These are phyloP conservation scores for Tolypocladium amazonense DNA, from an alignment of 2,329 filamentous ascomycete species.

Conservation along the genomic window DNA sequence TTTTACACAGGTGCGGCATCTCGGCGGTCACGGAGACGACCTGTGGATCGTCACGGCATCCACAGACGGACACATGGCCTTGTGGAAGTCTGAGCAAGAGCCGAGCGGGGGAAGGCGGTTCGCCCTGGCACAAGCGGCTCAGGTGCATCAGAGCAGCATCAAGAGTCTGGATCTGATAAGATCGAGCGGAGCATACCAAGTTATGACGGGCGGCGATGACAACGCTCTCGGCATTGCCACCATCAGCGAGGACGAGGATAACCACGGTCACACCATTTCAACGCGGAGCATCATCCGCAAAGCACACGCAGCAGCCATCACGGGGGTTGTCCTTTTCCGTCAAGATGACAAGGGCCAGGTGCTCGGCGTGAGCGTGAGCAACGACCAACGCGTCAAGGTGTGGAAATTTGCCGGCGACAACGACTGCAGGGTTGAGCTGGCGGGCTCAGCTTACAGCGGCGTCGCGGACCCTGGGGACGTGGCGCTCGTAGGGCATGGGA, in stretches of 20 bases:
- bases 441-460: conserved; percentile 45
- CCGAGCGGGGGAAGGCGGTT: conserved; percentile 8
- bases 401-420: conserved; percentile 31
- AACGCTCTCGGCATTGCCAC: conserved; percentile 58
- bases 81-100: conserved; percentile 16
- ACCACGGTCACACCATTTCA: conserved; percentile 11
- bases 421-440: conserved; percentile 21
- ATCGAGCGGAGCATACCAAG: conserved; percentile 25
- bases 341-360: conserved; percentile 1
- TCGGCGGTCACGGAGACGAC: conserved; percentile 17
- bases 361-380: conserved; percentile 37
- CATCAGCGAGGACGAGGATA: conserved; percentile 8
- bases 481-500: conserved; percentile 20
- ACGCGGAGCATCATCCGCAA: conserved; percentile 21
- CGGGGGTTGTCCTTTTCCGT: conserved; percentile 35
- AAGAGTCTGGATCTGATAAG: conserved; percentile 47
- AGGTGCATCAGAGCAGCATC: conserved; percentile 71
- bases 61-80: conserved; percentile 64
- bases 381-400: conserved; percentile 49
- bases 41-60: conserved; percentile 54
- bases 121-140: conserved; percentile 20
- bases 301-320: conserved; percentile 65
- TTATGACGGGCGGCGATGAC: conserved; percentile 81
- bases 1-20: conserved; percentile 52
- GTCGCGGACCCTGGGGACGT: conserved; percentile 49